Percentiles rank a stretch among this genome's conserved stretches.
Evolutionary conservation across 129 eudicot genomes (phyloP).

Genomic region (Lonicera japonica): DNA sequence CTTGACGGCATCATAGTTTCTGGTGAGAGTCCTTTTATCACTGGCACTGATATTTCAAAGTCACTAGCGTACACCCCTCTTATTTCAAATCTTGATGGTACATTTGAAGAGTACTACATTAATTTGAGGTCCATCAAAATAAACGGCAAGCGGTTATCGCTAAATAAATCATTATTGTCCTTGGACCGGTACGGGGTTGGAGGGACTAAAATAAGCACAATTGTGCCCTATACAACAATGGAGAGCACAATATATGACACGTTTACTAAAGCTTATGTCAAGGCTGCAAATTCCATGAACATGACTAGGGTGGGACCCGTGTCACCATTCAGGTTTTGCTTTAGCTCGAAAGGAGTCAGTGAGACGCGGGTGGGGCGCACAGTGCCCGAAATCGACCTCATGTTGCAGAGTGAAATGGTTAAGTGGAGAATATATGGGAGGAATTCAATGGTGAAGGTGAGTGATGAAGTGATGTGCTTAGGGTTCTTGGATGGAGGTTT

Average conservation of each 20-base stretch:
- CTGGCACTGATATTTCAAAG: conserved; percentile 15
- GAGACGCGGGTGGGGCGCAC: conserved; percentile 4
- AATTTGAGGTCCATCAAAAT: conserved; percentile 46
- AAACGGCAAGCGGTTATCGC: conserved; percentile 30
- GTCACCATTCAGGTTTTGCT: conserved; percentile 62
- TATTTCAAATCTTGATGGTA: conserved; percentile 11
- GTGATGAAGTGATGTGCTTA: conserved; percentile 65
- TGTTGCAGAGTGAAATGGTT: conserved; percentile 73
- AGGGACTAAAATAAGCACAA: conserved; percentile 44
- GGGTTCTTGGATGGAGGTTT: conserved; percentile 80
- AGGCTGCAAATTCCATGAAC: conserved; percentile 37
- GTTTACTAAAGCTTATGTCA: conserved; percentile 30
- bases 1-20: conserved; percentile 38
- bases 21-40: conserved; percentile 20
- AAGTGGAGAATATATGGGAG: conserved; percentile 59
- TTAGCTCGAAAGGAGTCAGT: conserved; percentile 14
- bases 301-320: conserved; percentile 38
- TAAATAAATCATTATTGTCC: conserved; percentile 12
- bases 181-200: conserved; percentile 7
- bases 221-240: conserved; percentile 52
- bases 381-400: conserved; percentile 60
- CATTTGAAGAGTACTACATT: conserved; percentile 24
- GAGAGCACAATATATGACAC: conserved; percentile 31
- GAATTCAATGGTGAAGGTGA: conserved; percentile 60
- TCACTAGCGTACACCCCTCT: conserved; percentile 66